Conservation (phyloP, 1,284 basidiomycete genomes). For the Papiliotrema flavescens region DNA sequence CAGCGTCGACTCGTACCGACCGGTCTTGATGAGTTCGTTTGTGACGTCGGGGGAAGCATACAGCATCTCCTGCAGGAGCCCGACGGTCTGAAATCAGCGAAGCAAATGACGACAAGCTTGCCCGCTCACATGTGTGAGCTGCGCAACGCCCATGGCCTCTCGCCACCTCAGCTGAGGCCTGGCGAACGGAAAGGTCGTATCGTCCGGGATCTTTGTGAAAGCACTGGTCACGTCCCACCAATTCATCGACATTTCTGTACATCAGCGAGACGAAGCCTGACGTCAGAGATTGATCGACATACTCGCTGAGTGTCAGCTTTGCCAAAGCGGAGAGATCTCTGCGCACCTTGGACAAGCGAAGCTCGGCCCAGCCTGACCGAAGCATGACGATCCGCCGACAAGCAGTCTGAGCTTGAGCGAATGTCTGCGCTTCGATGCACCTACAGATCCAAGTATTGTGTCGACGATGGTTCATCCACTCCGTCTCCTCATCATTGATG, state of each 20-base stretch:
- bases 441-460: slow-evolving; percentile 18
- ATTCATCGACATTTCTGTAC: slow-evolving; percentile 19
- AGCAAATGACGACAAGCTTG: background rate
- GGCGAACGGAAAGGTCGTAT: slow-evolving; percentile 7
- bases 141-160: slow-evolving; percentile 11
- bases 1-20: slow-evolving; percentile 17
- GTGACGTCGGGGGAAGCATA: slow-evolving; percentile 18
- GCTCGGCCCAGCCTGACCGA: slow-evolving; percentile 18
- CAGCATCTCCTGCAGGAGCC: slow-evolving; percentile 3
- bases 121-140: slow-evolving; percentile 16
- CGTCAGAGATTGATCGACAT: background rate
- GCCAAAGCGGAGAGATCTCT: background rate
- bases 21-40: slow-evolving; percentile 15
- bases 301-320: background rate
- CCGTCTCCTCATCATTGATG: slow-evolving; percentile 1
- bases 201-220: slow-evolving; percentile 3
- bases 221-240: slow-evolving; percentile 15
- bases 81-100: background rate
- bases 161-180: slow-evolving; percentile 8
- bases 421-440: background rate
- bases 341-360: slow-evolving; percentile 16
- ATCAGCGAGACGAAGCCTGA: background rate
- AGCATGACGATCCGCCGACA: slow-evolving; percentile 20
- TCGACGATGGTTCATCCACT: slow-evolving; percentile 9
- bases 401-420: slow-evolving; percentile 14